Conservation (phyloP, 495 filamentous ascomycete species). For the Wilcoxina mikolae region DNA sequence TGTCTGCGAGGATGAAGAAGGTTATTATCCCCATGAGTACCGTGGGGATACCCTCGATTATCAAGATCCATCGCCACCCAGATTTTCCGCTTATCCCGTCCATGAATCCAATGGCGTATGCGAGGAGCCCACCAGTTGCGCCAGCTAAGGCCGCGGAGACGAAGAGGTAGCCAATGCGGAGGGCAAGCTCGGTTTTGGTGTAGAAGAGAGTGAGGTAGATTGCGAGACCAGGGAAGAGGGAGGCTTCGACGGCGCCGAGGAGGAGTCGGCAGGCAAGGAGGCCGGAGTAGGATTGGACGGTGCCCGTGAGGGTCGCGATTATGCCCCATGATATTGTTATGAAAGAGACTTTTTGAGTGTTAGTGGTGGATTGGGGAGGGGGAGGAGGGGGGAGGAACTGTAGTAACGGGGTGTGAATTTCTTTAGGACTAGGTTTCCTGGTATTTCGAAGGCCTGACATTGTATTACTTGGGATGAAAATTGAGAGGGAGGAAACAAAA, state of each 20-base stretch:
- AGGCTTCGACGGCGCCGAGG: constrained; percentile 49
- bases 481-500: too few relatives aligned
- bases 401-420: constrained; percentile 50
- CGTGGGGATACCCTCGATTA: constrained; percentile 59
- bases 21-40: constrained; percentile 45
- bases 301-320: constrained; percentile 52
- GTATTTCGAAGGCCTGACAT: constrained; percentile 40
- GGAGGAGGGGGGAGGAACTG: constrained; percentile 12
- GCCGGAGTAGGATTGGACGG: constrained; percentile 43
- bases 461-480: neutral
- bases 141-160: constrained; percentile 62
- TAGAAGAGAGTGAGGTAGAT: constrained; percentile 67
- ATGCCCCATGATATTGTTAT: constrained; percentile 55
- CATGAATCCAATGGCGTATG: constrained; percentile 56
- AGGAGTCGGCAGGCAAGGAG: constrained; percentile 46
- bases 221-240: constrained; percentile 55
- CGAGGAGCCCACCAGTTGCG: constrained; percentile 59
- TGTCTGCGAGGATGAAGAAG: constrained; percentile 52
- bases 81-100: constrained; percentile 46
- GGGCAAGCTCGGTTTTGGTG: constrained; percentile 54
- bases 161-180: constrained; percentile 63
- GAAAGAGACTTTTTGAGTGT: constrained; percentile 36
- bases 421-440: constrained; percentile 51
- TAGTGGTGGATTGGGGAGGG: neutral
- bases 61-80: constrained; percentile 54